A percentile compares a stretch with the other conserved stretches of the same genome.
Conservation (phyloP, 257 asterid genomes). For the Apocynum venetum region DNA sequence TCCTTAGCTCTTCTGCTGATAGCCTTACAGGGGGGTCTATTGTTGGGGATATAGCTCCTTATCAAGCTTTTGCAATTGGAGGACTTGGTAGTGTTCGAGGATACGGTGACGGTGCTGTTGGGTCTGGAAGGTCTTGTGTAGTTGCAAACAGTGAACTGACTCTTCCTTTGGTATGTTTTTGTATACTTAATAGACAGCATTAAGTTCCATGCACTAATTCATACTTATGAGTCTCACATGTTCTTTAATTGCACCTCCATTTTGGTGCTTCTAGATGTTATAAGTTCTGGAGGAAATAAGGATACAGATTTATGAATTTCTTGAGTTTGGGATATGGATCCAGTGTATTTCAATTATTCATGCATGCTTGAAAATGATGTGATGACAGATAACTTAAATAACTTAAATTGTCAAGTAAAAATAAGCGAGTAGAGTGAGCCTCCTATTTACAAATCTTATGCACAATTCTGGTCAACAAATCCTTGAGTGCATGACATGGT, state of each 20-base stretch:
- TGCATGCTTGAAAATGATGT: background rate
- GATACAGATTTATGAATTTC: background rate
- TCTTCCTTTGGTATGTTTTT: conserved; percentile 65
- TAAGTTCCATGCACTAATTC: background rate
- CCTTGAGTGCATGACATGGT: background rate
- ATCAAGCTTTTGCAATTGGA: conserved; percentile 95
- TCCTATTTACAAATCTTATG: background rate
- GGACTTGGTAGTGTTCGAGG: conserved; percentile 92
- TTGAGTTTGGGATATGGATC: background rate
- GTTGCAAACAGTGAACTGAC: conserved; percentile 83
- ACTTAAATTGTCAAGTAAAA: background rate
- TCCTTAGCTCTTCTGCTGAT: conserved; percentile 20
- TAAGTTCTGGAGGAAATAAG: background rate
- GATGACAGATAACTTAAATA: background rate
- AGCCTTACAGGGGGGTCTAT: conserved; percentile 93
- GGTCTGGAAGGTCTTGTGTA: conserved; percentile 84
- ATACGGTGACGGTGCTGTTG: conserved; percentile 95
- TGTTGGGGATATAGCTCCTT: conserved; percentile 98
- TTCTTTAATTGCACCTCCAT: background rate
- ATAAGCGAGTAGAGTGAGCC: too few species aligned
- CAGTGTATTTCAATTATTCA: background rate
- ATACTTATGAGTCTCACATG: background rate
- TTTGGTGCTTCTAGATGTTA: background rate
- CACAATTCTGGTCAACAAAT: background rate
- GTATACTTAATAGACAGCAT: background rate